Conservation (phyloP, 75 land plant genomes). For the Pseudotsuga menziesii region DNA sequence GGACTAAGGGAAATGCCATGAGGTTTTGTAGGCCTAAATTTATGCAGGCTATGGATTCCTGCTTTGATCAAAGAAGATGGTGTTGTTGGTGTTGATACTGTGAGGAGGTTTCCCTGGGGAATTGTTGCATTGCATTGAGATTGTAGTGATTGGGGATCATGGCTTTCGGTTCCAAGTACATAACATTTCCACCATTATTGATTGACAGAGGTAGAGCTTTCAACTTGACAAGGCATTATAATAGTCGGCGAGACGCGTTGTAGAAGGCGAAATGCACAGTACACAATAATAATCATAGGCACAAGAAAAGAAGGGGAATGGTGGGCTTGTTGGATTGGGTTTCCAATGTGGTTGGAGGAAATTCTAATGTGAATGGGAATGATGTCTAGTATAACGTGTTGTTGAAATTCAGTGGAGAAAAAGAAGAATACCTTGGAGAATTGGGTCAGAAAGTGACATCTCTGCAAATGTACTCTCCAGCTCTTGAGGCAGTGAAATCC, state of each 20-base stretch:
- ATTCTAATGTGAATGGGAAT: slow-evolving; percentile 4
- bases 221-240: no score
- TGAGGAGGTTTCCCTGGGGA: no score
- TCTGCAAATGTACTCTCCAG: slow-evolving; percentile 29
- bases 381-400: background rate
- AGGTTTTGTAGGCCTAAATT: background rate
- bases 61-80: no score
- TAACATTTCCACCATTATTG: no score
- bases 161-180: no score
- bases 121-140: no score
- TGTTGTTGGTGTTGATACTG: no score
- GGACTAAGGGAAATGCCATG: background rate
- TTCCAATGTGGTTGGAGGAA: slow-evolving; percentile 41
- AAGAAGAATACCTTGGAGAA: slow-evolving; percentile 11
- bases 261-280: no score
- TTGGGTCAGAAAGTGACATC: slow-evolving; percentile 19
- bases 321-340: slow-evolving; percentile 44
- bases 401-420: background rate
- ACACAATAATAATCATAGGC: no score
- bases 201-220: no score
- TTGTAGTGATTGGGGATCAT: no score
- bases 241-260: no score
- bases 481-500: slow-evolving; percentile 31
- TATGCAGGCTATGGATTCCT: background rate
- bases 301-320: background rate